Evolutionary conservation across 768 basidiomycete genomes (phyloP).

Genomic region (Suillus lakei): DNA sequence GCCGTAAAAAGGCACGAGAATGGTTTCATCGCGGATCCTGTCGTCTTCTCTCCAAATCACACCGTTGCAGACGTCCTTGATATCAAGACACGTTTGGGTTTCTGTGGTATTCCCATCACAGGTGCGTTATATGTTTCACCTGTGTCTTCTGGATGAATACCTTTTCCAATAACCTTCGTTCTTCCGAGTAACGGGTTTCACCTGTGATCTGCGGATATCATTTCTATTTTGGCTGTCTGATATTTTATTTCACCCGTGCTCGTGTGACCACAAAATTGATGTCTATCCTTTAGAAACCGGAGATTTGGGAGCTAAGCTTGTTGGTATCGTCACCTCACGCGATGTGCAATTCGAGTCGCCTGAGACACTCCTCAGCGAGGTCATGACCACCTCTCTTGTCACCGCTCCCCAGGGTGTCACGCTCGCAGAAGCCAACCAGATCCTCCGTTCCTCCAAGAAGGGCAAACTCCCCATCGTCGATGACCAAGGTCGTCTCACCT

Average conservation of each 20-base stretch:
- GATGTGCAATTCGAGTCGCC: conserved; percentile 92
- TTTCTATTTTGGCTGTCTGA: conserved; percentile 28
- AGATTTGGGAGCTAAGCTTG: conserved; percentile 83
- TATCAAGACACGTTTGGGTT: conserved; percentile 90
- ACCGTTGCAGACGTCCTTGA: conserved; percentile 89
- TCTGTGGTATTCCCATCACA: conserved; percentile 97
- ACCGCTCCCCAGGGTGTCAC: conserved; percentile 90
- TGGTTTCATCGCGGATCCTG: conserved; percentile 95
- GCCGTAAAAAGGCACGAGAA: conserved; percentile 99
- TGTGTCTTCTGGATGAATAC: conserved; percentile 46
- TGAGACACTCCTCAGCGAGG: conserved; percentile 65
- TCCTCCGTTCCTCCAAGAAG: conserved; percentile 96
- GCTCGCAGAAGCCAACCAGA: conserved; percentile 88
- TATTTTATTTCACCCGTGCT: conserved; percentile 5
- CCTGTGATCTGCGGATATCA: conserved; percentile 77
- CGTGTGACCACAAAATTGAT: conserved; percentile 20
- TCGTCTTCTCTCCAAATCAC: conserved; percentile 81
- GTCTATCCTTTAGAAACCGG: conserved; percentile 69
- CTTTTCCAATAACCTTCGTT: conserved; percentile 79
- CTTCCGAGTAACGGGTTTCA: conserved; percentile 76
- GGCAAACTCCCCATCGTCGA: conserved; percentile 94
- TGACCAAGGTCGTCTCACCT: conserved; percentile 63
- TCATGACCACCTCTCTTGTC: conserved; percentile 91
- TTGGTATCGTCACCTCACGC: conserved; percentile 95
- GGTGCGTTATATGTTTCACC: conserved; percentile 58